Percentiles rank a stretch among this genome's conserved stretches.
These are phyloP conservation scores for Fraxinus cuspidata DNA, from an alignment of 257 asterid species.

Conservation along the genomic window DNA sequence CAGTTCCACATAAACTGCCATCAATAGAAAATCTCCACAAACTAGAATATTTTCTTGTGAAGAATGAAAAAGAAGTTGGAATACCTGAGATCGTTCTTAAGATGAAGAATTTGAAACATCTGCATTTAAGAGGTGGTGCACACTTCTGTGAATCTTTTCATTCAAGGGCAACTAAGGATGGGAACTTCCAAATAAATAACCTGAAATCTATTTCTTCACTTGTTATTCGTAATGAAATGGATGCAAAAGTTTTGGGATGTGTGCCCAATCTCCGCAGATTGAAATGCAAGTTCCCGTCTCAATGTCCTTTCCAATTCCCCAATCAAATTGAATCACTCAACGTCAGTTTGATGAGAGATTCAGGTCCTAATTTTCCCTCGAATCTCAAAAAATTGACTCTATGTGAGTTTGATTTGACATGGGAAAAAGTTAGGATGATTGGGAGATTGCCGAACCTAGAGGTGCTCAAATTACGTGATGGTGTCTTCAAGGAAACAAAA, in stretches of 20 bases:
- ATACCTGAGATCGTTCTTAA: slow-evolving; percentile 4
- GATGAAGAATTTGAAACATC: slow-evolving; percentile 23
- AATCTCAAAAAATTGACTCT: neutral
- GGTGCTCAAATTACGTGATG: neutral
- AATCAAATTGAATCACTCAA: slow-evolving; percentile 20
- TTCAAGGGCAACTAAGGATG: neutral
- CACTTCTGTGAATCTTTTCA: slow-evolving; percentile 14
- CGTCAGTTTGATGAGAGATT: neutral
- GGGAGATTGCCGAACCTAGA: neutral
- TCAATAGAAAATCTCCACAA: slow-evolving; percentile 5
- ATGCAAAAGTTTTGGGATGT: slow-evolving; percentile 23
- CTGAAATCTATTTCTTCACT: slow-evolving; percentile 18
- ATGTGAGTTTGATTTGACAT: neutral
- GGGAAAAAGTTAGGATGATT: neutral
- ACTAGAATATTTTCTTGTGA: slow-evolving; percentile 20
- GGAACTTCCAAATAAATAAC: neutral
- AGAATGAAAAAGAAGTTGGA: neutral
- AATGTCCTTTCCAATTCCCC: slow-evolving; percentile 13
- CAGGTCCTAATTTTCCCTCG: neutral
- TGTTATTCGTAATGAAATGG: neutral
- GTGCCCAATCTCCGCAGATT: slow-evolving; percentile 13
- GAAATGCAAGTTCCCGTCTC: slow-evolving; percentile 14
- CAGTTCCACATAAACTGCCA: slow-evolving; percentile 9
- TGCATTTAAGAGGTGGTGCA: slow-evolving; percentile 12
- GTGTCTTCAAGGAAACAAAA: neutral